phyloP scores from a whole-genome alignment of 1,139 yeast genomes.

The Debaryomycetaceae sp. region DNA sequence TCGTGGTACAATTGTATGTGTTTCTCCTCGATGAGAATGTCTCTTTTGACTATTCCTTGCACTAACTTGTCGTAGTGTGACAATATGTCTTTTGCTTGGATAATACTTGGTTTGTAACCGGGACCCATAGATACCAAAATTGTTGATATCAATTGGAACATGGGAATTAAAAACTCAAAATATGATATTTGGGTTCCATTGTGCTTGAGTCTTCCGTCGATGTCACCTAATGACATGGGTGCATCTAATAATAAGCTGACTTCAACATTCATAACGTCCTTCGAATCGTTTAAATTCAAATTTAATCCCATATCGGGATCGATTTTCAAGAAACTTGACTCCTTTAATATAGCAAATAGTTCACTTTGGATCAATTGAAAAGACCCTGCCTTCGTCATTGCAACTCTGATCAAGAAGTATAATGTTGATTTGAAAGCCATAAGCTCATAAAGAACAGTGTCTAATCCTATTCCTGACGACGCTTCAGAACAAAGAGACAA shows the following conservation, averaged over 20 bases:
- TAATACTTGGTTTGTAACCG: conserved; percentile 61
- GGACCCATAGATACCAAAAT: conserved; percentile 76
- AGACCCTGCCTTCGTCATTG: conserved; percentile 76
- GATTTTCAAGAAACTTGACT: conserved; percentile 54
- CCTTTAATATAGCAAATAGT: conserved; percentile 57
- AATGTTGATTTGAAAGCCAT: conserved; percentile 74
- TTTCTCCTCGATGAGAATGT: conserved; percentile 40
- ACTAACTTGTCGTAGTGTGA: conserved; percentile 53
- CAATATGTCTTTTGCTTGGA: conserved; percentile 53
- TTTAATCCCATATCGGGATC: conserved; percentile 82
- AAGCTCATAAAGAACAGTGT: conserved; percentile 61
- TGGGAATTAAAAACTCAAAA: conserved; percentile 71
- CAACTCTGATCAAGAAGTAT: conserved; percentile 67
- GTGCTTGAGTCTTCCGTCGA: conserved; percentile 13
- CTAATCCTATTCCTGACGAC: conserved; percentile 39
- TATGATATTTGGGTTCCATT: conserved; percentile 42
- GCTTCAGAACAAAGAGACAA: conserved; percentile 37
- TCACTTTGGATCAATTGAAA: conserved; percentile 73
- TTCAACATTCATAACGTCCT: conserved; percentile 24
- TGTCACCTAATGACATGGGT: conserved; percentile 36
- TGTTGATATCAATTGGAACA: conserved; percentile 70
- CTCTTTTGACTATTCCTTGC: conserved; percentile 70
- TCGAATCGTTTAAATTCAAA: conserved; percentile 25
- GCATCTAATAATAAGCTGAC: conserved; percentile 51
- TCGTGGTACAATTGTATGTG: conserved; percentile 17